Conservation (phyloP, 1,139 yeast species). For the Yamadazyma diddensiae region DNA sequence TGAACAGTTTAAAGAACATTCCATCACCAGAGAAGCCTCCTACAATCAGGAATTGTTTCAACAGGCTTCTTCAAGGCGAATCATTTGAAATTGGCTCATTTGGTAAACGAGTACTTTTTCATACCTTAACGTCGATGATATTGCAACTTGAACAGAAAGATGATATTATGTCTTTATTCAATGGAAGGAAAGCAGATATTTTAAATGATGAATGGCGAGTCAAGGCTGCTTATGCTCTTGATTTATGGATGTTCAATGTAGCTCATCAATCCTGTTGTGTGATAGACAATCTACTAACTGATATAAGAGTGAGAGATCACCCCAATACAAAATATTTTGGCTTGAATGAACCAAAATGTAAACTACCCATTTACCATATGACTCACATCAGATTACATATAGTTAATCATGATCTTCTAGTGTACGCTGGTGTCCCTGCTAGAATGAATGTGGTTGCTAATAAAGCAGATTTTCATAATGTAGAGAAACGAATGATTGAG, state of each 20-base stretch:
- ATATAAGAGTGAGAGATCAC: constrained; percentile 3
- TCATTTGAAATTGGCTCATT: constrained; percentile 45
- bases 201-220: constrained; percentile 42
- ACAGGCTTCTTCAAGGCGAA: constrained; percentile 10
- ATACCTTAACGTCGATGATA: constrained; percentile 61
- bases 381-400: constrained; percentile 61
- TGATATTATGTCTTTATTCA: constrained; percentile 33
- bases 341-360: constrained; percentile 38
- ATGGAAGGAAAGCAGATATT: constrained; percentile 16
- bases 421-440: constrained; percentile 71
- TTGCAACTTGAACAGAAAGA: constrained; percentile 67
- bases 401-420: constrained; percentile 48
- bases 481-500: constrained; percentile 41
- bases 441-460: constrained; percentile 57
- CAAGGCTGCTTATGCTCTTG: constrained; percentile 21
- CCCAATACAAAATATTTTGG: constrained; percentile 7
- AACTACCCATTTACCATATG: constrained; percentile 53
- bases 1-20: constrained; percentile 3
- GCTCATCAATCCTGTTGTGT: constrained; percentile 25
- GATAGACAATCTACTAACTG: constrained; percentile 3
- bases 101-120: constrained; percentile 57
- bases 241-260: constrained; percentile 46
- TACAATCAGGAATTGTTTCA: constrained; percentile 10
- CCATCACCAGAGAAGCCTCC: constrained; percentile 4
- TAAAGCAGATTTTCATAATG: constrained; percentile 44